Evolutionary conservation across 257 asterid genomes (phyloP).

Genomic region (Solanum verrucosum): DNA sequence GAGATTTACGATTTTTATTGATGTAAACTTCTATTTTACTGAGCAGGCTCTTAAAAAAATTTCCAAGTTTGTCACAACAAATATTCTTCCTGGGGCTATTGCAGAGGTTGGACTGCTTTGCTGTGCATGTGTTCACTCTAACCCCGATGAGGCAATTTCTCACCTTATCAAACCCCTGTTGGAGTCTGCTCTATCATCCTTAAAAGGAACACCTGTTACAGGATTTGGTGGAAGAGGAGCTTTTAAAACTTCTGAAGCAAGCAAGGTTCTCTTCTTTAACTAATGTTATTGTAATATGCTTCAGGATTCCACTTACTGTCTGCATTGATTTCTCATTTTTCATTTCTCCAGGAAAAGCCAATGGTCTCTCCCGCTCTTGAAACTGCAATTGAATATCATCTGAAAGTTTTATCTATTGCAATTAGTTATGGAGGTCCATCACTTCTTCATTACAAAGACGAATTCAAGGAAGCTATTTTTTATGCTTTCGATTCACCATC

Average conservation of each 20-base stretch:
- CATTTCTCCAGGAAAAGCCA: slow-evolving; percentile 52
- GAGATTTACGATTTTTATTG: background rate
- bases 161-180: slow-evolving; percentile 79
- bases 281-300: slow-evolving; percentile 10
- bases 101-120: slow-evolving; percentile 97
- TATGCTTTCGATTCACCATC: slow-evolving; percentile 91
- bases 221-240: slow-evolving; percentile 66
- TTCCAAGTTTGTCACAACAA: slow-evolving; percentile 78
- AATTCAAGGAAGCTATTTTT: slow-evolving; percentile 71
- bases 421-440: slow-evolving; percentile 92
- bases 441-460: slow-evolving; percentile 59
- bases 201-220: slow-evolving; percentile 65
- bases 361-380: slow-evolving; percentile 89
- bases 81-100: slow-evolving; percentile 98
- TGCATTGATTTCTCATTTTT: slow-evolving; percentile 11
- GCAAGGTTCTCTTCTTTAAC: slow-evolving; percentile 53
- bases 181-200: slow-evolving; percentile 58
- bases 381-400: slow-evolving; percentile 73
- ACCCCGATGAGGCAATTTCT: slow-evolving; percentile 78
- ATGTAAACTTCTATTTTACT: slow-evolving; percentile 15
- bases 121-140: slow-evolving; percentile 94
- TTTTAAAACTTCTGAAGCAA: slow-evolving; percentile 33
- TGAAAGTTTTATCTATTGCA: slow-evolving; percentile 89
- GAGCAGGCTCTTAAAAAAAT: slow-evolving; percentile 80
- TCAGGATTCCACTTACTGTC: slow-evolving; percentile 8